Percentiles rank a stretch among this genome's conserved stretches.
Conservation (phyloP, 2,329 filamentous ascomycete species). For the Neospermospora avenae region DNA sequence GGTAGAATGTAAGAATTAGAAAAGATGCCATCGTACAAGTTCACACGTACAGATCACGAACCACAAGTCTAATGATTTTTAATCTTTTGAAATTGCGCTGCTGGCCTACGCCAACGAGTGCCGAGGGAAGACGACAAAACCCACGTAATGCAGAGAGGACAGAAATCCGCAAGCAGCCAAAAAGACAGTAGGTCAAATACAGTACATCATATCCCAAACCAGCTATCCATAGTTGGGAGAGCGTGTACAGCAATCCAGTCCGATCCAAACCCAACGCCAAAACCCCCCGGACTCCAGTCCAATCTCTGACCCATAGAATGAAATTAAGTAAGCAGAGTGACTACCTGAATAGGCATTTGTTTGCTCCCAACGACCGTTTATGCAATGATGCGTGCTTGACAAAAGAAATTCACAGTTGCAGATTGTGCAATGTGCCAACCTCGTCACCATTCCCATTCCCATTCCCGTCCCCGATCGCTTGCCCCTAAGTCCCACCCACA, state of each 20-base stretch:
- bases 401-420: conserved; percentile 6
- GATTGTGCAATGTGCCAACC: not conserved
- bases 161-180: not conserved
- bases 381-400: conserved; percentile 6
- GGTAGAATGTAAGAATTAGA: too few species aligned
- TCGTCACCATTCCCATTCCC: not conserved
- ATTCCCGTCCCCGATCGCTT: not conserved
- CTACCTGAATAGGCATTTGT: not conserved
- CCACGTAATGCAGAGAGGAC: not conserved
- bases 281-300: not conserved
- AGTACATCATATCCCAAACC: not conserved
- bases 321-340: not conserved
- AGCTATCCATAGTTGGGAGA: not conserved
- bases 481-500: too few species aligned
- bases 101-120: not conserved
- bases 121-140: not conserved
- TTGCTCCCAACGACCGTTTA: not conserved
- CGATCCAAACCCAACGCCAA: conserved; percentile 1
- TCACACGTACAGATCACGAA: too few species aligned
- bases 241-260: not conserved
- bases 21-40: too few species aligned
- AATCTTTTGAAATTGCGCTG: conserved; percentile 1
- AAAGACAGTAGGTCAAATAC: not conserved
- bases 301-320: not conserved
- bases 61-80: too few species aligned